Percentiles rank a stretch among this genome's conserved stretches.
Evolutionary conservation across 306 rosid genomes (phyloP).

Genomic region (Phaseolus lunatus): DNA sequence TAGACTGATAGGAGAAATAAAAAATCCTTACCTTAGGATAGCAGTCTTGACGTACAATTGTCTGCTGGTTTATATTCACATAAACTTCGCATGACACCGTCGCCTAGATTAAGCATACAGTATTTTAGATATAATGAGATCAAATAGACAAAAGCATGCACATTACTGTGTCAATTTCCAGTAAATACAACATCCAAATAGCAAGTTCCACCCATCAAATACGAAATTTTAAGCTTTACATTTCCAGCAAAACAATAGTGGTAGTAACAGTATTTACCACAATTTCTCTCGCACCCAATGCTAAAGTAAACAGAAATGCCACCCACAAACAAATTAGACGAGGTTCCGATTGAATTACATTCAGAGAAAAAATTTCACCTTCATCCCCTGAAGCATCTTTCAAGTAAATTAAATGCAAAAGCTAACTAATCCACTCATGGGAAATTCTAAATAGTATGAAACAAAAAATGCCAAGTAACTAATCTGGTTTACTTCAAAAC

Average conservation of each 20-base stretch:
- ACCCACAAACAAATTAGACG: neutral
- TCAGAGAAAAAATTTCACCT: neutral
- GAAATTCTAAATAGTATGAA: neutral
- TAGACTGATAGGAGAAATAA: neutral
- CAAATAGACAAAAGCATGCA: neutral
- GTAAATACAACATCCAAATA: neutral
- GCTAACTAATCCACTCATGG: neutral
- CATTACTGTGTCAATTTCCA: slow-evolving; percentile 16
- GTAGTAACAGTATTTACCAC: neutral
- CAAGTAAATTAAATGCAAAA: neutral
- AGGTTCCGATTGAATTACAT: neutral
- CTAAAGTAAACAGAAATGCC: neutral
- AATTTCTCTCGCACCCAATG: neutral
- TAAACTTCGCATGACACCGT: slow-evolving; percentile 74
- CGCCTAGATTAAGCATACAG: slow-evolving; percentile 57
- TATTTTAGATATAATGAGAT: slow-evolving; percentile 7
- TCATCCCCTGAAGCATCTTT: neutral
- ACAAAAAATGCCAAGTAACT: neutral
- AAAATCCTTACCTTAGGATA: slow-evolving; percentile 74
- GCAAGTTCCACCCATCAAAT: slow-evolving; percentile 15
- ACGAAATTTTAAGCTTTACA: neutral
- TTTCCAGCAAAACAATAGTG: neutral
- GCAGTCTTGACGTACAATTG: slow-evolving; percentile 77
- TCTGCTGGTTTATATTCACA: slow-evolving; percentile 63
- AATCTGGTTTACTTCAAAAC: neutral